Base-by-base conservation (phyloP, 2,329 filamentous ascomycete species). In the Paecilomyces fulvus region DNA sequence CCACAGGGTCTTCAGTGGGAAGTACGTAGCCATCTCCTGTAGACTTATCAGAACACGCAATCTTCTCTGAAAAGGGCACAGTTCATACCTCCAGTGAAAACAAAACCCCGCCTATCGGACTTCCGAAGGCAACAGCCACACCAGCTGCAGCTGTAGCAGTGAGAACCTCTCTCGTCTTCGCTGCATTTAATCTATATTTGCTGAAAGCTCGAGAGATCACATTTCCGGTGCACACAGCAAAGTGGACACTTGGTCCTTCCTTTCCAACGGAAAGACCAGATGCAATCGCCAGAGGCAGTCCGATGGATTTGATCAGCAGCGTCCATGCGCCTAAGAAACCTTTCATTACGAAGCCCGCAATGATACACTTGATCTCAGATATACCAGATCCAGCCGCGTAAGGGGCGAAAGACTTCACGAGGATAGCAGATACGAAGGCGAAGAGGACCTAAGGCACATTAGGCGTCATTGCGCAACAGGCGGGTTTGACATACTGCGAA, bases 341-440 rank as follows among this genome's bases (percentile, higher is more conserved):
- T 74, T 97, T 96, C 94, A 99, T 99, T 52, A 97, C 90, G 70
- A 99, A 99, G 2, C 94, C 94, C 3, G 92, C 94, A 68, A 99
- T 96, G 69, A 99, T 97, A 74, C 91, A 96, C 74, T 99, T 99
- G 80, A 99, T 99, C 76, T 99, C 94, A 11, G 91, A 96, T 57
- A 99, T 99, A 46, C 94, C 94, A 11, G 90, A 96, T 14, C 94
- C 94, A 31, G 94, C 94, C 10, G 94, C 94, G 70, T 99, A 99
- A 0, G 94, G 94, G 3, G 94, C 92, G 73, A 94, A 97, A 1
- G 84, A 85, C 70, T 90, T 94, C 68, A 99, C 94, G 46, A 99
- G 79, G 37, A 82, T 85, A 0, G 92, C 92, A 2, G 92, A 87
- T 3, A 87, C 87, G 55, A 88, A 88, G 17, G 92, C 89, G 70